Base-by-base conservation (phyloP, 2,329 filamentous ascomycete genomes). In the Dryadomyces sulphureus region DNA sequence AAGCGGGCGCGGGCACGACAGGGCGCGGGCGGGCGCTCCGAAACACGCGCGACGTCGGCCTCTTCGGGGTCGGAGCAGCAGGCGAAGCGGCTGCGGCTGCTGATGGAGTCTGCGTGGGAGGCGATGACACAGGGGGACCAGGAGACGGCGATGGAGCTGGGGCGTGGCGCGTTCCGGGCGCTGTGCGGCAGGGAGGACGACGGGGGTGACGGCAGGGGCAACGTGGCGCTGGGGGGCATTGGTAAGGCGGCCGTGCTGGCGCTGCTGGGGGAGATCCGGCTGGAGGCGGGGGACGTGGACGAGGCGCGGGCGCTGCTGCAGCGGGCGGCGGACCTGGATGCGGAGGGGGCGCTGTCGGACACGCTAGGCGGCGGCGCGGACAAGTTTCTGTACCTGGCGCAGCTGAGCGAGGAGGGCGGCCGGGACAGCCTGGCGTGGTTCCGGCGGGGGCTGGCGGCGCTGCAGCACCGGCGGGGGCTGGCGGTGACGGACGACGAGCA, bases 341-440 rank as follows among this genome's bases (percentile, higher is more conserved):
- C 79, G 21, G 77, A 89, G 48, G 92, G 90, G 17, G 64, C 68
- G 35, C 66, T 79, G 49, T 74, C 81, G 17, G 82, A 87, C 56
- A 73, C 77, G 35, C 61, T 80, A 44, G 89, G 88, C 42, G 87
- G 86, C 24, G 89, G 89, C 1, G 78, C 88, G 0, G 90, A 96
- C 59, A 96, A 95, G 65, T 96, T 95, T 58, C 66, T 96, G 42
- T 94, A 89, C 77, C 70, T 98, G 48, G 92, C 92, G 52, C 92
- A 98, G 65, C 71, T 98, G 56, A 92, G 77, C 59, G 77, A 81
- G 49, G 72, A 81, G 41, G 80, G 80, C 32, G 80, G 80, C 1
- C 63, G 69, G 41, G 77, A 82, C 56, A 81, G 75, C 54, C 74
- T 84, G 14, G 52, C 56, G 45, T 84, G 80, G 79, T 84, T 77